Percentiles rank a stretch among this genome's conserved stretches.
Evolutionary conservation across 805 yeast genomes (phyloP).

Genomic region (Zygosaccharomyces gambellarensis): DNA sequence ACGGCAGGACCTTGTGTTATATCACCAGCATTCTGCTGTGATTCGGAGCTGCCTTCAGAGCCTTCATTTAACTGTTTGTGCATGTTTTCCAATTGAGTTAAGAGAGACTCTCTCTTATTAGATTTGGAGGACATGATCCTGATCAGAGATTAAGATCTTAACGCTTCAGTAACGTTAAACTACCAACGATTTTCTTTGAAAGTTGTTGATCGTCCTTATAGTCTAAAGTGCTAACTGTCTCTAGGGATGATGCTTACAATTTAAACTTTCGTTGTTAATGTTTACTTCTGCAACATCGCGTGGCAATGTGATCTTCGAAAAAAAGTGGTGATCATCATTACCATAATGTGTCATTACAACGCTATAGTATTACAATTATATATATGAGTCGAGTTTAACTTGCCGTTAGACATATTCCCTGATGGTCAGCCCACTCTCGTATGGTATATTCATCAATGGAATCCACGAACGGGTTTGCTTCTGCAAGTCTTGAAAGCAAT

Average conservation of each 20-base stretch:
- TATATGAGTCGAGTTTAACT: constrained; percentile 1
- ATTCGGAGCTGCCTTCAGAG: constrained; percentile 5
- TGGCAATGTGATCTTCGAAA: background rate
- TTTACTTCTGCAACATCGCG: background rate
- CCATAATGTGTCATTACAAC: background rate
- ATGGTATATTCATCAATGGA: constrained; percentile 28
- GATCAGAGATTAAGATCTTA: background rate
- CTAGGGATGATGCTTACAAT: background rate
- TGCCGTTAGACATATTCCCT: constrained; percentile 29
- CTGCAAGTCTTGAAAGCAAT: constrained; percentile 17
- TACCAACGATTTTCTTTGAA: background rate
- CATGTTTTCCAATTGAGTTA: constrained; percentile 23
- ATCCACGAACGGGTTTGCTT: constrained; percentile 27
- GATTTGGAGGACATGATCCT: constrained; percentile 8
- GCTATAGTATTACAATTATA: background rate
- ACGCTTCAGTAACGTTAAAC: background rate
- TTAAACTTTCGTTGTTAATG: background rate
- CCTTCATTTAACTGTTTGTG: constrained; percentile 20
- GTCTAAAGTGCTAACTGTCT: background rate
- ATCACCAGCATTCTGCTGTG: constrained; percentile 4
- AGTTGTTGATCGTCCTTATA: background rate
- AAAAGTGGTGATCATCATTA: background rate
- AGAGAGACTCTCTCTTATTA: constrained; percentile 11
- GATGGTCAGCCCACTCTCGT: constrained; percentile 32
- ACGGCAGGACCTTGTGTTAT: constrained; percentile 3